phyloP scores from a whole-genome alignment of 495 filamentous ascomycete genomes.

The Choiromyces venosus region DNA sequence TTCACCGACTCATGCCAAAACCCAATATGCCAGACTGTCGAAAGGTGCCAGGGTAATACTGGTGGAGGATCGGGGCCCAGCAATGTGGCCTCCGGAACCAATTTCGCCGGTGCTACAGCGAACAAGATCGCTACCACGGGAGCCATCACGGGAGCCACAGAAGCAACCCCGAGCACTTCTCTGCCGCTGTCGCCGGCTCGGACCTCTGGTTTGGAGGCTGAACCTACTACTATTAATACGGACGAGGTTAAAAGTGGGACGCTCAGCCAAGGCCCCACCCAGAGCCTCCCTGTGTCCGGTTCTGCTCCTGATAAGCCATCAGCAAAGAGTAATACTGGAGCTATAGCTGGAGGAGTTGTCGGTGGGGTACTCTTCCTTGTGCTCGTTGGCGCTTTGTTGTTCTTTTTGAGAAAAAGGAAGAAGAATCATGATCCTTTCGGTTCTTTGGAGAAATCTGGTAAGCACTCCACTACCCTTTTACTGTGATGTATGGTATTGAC shows the following conservation, averaged over 20 bases:
- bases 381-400: conserved; percentile 19
- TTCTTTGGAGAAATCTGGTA: conserved; percentile 8
- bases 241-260: background rate
- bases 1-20: too few relatives aligned
- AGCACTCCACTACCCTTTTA: background rate
- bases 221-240: background rate
- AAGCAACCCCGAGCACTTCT: background rate
- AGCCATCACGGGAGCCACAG: too few relatives aligned
- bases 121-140: too few relatives aligned
- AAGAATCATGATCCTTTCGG: background rate
- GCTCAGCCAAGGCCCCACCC: background rate
- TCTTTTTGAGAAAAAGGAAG: conserved; percentile 17
- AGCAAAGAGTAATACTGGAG: conserved; percentile 3
- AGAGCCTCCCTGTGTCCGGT: background rate
- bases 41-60: too few relatives aligned
- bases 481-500: conserved; percentile 8
- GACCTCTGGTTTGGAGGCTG: background rate
- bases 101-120: too few relatives aligned
- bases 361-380: conserved; percentile 29
- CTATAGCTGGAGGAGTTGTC: conserved; percentile 40
- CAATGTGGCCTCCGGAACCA: too few relatives aligned
- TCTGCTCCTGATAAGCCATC: background rate
- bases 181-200: background rate
- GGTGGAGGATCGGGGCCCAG: too few relatives aligned
- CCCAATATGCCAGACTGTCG: too few relatives aligned